Base-by-base conservation (phyloP, 306 rosid genomes). In the Urtica urens region DNA sequence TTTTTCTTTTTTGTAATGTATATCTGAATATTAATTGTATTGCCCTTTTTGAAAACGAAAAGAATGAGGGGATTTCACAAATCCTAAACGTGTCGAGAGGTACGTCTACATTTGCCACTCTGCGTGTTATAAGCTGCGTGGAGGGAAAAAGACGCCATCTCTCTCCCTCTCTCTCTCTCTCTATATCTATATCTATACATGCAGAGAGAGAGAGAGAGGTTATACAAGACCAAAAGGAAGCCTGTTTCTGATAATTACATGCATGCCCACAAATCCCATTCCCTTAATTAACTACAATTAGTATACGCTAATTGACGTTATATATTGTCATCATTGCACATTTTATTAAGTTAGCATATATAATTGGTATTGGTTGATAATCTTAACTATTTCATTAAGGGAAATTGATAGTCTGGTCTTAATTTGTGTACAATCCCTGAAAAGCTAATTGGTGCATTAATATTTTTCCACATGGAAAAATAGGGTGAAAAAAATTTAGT, bases 91-190 rank as follows among this genome's bases (percentile, higher is more conserved):
- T 71, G 84, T 80, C 60, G 19, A 55, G 49, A 67, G 61, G 68
- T 52, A 71, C 61, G 67, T 50, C 60, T 64, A 66, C 69, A 58
- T 63, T 74, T 73, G 79, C 67, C 74, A 52, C 63, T 55, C 72
- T 75, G 93, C 94, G 94, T 69, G 87, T 78, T 83, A 82, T 64
- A 60, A 73, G 94, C 78, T 67, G 83, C 86, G 86, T 88, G 86
- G 86, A 83, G 86, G 88, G 72, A 50, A 87, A 83, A 87, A 87
- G 93, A 83, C 94, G 94, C 80, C 66, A 83, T 59, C 83, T 71
- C 46, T 57, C 25, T 57, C 37, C 33, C 51, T 60, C 58, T 57
- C 53, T 70, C 73, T 62, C 60, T 33, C 38, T n/a, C n/a, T 29
- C 9, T 10, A 10, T 20, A 19, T 21, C 1, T 11, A 18, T 7